Conservation (phyloP, 2,329 filamentous ascomycete species). For the Neofusicoccum kwambonambiense region DNA sequence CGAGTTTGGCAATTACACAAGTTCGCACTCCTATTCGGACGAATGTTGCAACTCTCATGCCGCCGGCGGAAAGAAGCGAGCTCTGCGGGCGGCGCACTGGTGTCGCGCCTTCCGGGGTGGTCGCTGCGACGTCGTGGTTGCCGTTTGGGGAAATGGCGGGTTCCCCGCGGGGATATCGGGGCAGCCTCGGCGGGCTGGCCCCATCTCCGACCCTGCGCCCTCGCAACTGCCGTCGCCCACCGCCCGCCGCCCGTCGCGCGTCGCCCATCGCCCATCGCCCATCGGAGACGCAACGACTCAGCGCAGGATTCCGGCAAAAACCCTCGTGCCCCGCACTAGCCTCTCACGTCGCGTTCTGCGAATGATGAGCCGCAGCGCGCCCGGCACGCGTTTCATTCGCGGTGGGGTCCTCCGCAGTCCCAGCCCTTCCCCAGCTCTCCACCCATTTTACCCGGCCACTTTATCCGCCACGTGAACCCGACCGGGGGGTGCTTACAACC, state of each 20-base stretch:
- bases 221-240: background rate
- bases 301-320: constrained; percentile 14
- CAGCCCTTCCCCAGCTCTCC: background rate
- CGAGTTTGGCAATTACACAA: too few species aligned
- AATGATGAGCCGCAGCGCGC: background rate
- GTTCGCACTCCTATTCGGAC: too few species aligned
- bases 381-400: background rate
- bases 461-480: constrained; percentile 5
- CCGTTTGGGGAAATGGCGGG: background rate
- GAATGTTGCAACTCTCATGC: too few species aligned
- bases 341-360: background rate
- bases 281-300: background rate
- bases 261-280: background rate
- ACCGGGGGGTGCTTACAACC: background rate
- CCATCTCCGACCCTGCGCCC: background rate
- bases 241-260: background rate
- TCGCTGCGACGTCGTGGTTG: background rate
- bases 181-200: background rate
- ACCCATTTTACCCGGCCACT: constrained; percentile 2
- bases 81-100: background rate
- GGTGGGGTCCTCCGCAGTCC: background rate
- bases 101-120: background rate
- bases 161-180: constrained; percentile 4
- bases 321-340: constrained; percentile 1
- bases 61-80: too few species aligned